phyloP scores from a whole-genome alignment of 768 basidiomycete genomes.

The Lactarius pseudohatsudake region DNA sequence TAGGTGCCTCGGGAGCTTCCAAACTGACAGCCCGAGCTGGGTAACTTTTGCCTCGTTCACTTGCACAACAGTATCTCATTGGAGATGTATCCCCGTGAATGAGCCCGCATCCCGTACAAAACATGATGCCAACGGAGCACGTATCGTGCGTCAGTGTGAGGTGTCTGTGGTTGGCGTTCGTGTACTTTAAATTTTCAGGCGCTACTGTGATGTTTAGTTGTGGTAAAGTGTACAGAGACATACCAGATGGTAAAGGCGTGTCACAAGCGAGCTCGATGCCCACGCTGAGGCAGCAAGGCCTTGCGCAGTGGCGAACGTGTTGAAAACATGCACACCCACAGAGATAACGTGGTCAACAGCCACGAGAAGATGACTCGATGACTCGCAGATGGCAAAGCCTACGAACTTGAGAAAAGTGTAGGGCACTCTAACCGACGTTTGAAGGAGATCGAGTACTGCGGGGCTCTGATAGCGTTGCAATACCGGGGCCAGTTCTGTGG shows the following conservation, averaged over 20 bases:
- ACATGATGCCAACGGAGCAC: background rate
- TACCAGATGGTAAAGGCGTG: background rate
- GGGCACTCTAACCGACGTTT: background rate
- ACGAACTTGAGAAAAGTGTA: background rate
- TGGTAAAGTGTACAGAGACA: background rate
- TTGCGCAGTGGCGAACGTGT: background rate
- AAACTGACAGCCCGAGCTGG: background rate
- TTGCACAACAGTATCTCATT: background rate
- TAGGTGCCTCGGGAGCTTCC: background rate
- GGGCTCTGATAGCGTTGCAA: background rate
- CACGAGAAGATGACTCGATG: background rate
- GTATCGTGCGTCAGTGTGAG: background rate
- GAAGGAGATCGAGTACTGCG: background rate
- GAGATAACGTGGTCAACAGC: background rate
- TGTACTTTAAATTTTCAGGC: background rate
- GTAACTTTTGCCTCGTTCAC: background rate
- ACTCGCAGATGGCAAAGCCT: background rate
- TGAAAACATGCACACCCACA: background rate
- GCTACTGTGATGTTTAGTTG: background rate
- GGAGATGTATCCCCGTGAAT: background rate
- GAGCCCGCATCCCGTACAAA: background rate
- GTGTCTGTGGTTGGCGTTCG: background rate
- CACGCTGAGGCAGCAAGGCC: background rate
- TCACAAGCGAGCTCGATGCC: background rate
- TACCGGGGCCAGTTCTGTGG: background rate